phyloP scores from a whole-genome alignment of 176 grass and related monocot genomes.

The Miscanthus lutarioriparius region DNA sequence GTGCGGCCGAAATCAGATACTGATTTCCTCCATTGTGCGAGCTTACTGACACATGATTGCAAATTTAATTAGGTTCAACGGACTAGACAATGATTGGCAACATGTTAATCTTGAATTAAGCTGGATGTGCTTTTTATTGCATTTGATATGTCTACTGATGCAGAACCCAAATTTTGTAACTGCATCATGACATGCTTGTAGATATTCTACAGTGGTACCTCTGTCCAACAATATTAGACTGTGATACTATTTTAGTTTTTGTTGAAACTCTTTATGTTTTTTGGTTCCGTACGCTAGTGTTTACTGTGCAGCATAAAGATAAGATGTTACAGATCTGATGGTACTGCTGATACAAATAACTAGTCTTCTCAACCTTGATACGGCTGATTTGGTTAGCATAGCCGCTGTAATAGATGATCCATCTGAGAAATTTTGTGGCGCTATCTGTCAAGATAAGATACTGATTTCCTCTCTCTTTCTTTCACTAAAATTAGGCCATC shows the following conservation, averaged over 20 bases:
- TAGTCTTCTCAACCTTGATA: neutral
- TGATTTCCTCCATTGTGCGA: neutral
- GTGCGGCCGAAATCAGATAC: neutral
- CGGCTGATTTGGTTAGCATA: neutral
- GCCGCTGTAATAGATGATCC: neutral
- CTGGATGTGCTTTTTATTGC: neutral
- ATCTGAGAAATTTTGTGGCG: neutral
- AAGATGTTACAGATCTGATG: neutral
- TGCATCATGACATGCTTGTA: neutral
- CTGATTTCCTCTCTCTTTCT: neutral
- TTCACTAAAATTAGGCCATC: neutral
- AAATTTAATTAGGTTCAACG: neutral
- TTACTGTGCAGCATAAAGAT: neutral
- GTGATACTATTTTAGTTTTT: neutral
- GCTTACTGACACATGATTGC: neutral
- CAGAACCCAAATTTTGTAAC: neutral
- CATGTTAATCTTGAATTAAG: conserved; percentile 7
- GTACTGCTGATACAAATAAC: neutral
- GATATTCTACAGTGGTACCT: neutral
- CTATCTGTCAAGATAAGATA: neutral
- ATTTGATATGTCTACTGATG: neutral
- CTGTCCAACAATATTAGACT: neutral
- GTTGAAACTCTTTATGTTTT: neutral
- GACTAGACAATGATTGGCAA: neutral
- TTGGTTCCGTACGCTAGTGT: neutral